Evolutionary conservation across 257 asterid genomes (phyloP).

Genomic region (Coffea canephora): DNA sequence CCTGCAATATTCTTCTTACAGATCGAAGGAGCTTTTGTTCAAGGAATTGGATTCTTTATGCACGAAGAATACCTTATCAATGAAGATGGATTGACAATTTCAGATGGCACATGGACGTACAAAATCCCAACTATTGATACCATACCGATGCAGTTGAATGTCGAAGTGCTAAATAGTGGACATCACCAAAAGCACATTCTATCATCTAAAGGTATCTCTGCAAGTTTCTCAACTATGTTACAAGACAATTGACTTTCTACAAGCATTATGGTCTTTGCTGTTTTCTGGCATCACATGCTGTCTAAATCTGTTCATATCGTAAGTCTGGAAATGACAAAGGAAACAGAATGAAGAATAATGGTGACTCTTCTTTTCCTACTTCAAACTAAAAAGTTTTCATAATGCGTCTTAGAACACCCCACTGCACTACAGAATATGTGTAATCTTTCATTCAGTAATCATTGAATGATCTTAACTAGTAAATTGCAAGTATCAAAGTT

Average conservation of each 20-base stretch:
- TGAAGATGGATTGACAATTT: slow-evolving; percentile 44
- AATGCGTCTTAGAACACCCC: too few species aligned
- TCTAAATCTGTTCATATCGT: background rate
- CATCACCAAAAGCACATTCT: slow-evolving; percentile 60
- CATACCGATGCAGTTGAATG: slow-evolving; percentile 60
- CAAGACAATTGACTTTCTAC: background rate
- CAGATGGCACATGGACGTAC: slow-evolving; percentile 75
- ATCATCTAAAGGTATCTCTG: slow-evolving; percentile 66
- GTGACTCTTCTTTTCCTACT: too few species aligned
- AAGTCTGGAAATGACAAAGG: background rate
- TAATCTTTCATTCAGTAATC: background rate
- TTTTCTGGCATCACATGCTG: background rate
- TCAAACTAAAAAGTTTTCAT: too few species aligned
- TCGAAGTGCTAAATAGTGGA: slow-evolving; percentile 64
- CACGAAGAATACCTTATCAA: slow-evolving; percentile 65
- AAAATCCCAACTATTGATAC: slow-evolving; percentile 80
- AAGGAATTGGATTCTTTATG: slow-evolving; percentile 87
- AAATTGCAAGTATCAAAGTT: background rate
- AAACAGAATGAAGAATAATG: too few species aligned
- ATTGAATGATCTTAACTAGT: background rate
- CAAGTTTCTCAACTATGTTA: background rate
- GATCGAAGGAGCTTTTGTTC: slow-evolving; percentile 89
- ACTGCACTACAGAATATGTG: too few species aligned
- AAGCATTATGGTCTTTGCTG: background rate
- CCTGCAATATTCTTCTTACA: slow-evolving; percentile 17